These are phyloP conservation scores for Malus hybrid DNA, from an alignment of 331 rosid genomes.

Conservation along the genomic window DNA sequence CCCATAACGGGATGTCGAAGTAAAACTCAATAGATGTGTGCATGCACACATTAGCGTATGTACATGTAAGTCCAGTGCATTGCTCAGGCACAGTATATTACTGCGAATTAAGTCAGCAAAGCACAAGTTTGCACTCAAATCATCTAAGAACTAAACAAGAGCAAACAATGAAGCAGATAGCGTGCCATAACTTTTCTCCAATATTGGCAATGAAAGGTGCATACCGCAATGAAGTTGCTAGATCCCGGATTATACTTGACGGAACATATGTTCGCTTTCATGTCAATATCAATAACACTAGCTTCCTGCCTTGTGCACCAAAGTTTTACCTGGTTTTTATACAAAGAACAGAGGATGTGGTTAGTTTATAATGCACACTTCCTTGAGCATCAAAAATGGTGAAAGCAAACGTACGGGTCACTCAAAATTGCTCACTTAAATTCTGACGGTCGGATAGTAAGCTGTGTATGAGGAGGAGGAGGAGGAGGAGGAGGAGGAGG, in stretches of 20 bases:
- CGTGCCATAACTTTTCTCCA: constrained; percentile 2
- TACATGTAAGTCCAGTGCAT: not conserved
- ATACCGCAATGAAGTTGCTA: constrained; percentile 79
- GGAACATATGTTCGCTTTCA: constrained; percentile 98
- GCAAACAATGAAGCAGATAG: constrained; percentile 9
- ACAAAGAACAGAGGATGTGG: constrained; percentile 13
- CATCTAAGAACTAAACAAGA: constrained; percentile 9
- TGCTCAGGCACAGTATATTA: not conserved
- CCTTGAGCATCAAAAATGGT: not conserved
- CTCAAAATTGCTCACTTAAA: not conserved
- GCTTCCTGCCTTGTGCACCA: constrained; percentile 97
- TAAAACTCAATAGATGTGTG: not conserved
- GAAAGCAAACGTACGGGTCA: not conserved
- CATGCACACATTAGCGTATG: not conserved
- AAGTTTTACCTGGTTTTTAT: constrained; percentile 71
- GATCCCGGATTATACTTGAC: constrained; percentile 98
- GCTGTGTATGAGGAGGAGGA: not conserved
- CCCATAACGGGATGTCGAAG: not conserved
- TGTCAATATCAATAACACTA: constrained; percentile 85
- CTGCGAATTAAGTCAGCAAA: constrained; percentile 4
- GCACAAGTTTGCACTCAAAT: constrained; percentile 16
- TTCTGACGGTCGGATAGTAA: not conserved
- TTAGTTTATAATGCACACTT: not conserved
- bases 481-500: too few relatives aligned
- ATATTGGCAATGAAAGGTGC: constrained; percentile 24